Base-by-base conservation (phyloP, 2,329 filamentous ascomycete genomes). In the Sporothrix euskadiensis region DNA sequence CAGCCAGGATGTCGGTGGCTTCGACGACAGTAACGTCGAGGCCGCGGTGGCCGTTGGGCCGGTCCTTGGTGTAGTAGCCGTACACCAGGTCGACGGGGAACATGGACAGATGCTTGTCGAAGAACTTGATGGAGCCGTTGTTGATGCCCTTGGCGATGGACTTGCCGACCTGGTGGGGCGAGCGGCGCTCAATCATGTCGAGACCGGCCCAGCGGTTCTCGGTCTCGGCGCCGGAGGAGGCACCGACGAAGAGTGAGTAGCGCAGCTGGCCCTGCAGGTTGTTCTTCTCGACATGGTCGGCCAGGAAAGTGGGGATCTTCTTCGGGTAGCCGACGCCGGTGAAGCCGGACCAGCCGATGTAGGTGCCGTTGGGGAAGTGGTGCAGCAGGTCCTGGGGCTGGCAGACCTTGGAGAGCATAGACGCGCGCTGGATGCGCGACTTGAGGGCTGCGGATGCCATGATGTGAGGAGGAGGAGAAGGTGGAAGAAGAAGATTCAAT, bases 51-150 rank as follows among this genome's bases (percentile, higher is more conserved):
- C 91, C 92, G 75, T 88, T 87, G 6, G 90, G 87, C 79, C 91
- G 91, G 80, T 97, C 88, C 81, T 93, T 90, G 14, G 94, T 97
- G 84, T 97, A 97, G 83, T 87, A 95, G 41, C 92, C 92, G 81
- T 96, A 96, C 81, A 95, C 91, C 76, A 97, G 85, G 80, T 97
- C 94, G 54, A 91, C 88, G 4, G 94, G 94, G 81, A 97, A 97
- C 94, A 97, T 97, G 82, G 91, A 94, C 80, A 97, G 82, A 84
- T 97, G 94, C 85, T 97, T 97, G 82, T 97, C 94, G 80, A 97
- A 97, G 83, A 97, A 97, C 76, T 95, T 90, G 83, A 97, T 97
- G 77, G 91, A 87, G 59, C 94, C 94, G 78, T 91, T 90, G 82
- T 97, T 97, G 83, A 97, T 97, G 10, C 94, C 94, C 85, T 93